phyloP scores from a whole-genome alignment of 768 basidiomycete species.

The Russula foetens region DNA sequence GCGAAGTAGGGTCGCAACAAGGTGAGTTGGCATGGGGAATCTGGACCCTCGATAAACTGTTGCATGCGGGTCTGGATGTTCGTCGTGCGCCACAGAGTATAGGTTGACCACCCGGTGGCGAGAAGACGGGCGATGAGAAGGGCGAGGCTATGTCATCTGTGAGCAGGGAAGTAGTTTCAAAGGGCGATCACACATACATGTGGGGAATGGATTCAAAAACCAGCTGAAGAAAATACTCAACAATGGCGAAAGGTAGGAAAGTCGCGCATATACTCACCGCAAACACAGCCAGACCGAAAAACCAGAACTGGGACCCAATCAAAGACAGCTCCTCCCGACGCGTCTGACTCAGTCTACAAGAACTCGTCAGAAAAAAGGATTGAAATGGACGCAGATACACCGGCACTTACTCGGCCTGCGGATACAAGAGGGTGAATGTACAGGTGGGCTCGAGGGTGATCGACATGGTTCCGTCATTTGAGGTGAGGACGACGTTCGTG shows the following conservation, averaged over 20 bases:
- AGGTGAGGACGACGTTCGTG: neutral
- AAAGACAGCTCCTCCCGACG: conserved; percentile 15
- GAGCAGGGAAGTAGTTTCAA: neutral
- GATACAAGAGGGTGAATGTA: conserved; percentile 11
- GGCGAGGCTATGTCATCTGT: conserved; percentile 32
- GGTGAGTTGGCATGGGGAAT: conserved; percentile 42
- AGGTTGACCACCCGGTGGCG: conserved; percentile 43
- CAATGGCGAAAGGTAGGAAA: neutral
- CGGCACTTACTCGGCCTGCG: conserved; percentile 3
- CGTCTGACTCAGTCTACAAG: conserved; percentile 6
- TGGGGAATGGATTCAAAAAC: conserved; percentile 47
- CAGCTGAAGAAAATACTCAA: conserved; percentile 24
- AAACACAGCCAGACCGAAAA: conserved; percentile 18
- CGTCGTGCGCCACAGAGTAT: conserved; percentile 40
- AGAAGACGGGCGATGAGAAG: conserved; percentile 40
- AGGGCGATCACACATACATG: conserved; percentile 29
- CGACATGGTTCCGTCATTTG: neutral
- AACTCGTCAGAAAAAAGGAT: neutral
- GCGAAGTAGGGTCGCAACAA: conserved; percentile 40
- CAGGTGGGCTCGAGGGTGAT: conserved; percentile 6
- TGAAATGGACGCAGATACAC: no score
- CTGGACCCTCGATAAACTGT: conserved; percentile 31
- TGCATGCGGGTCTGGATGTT: conserved; percentile 29
- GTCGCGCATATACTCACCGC: conserved; percentile 6
- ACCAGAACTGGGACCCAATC: conserved; percentile 19